Evolutionary conservation across 306 rosid genomes (phyloP), one percentile per base, ranked within the genome.

Genomic region (Cicer pinnatifidum): DNA sequence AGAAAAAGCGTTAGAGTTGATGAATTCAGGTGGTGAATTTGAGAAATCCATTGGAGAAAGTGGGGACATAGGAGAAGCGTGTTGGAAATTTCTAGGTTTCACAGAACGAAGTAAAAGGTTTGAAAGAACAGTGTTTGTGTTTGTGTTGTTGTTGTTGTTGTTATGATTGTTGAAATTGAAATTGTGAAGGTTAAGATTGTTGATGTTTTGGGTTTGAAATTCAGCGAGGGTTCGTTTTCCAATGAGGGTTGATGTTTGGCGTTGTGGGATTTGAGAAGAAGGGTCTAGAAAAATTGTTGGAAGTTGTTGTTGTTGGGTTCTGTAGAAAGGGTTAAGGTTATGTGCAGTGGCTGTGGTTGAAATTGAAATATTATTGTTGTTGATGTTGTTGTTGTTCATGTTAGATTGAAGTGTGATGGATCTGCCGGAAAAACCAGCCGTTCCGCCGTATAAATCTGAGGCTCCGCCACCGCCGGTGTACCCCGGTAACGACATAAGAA

Each of bases 141-240:
- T 35, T 35, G 40, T 45, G 63, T 20, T 20, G 63, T 20, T 20
- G 23, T 28, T 69, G 7, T 35, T 50, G 64, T 46, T 59, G 56
- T 44, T 58, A 6, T 52, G 87, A 4, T 11, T 69, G 23, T 17
- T 63, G 87, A 17, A 82, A 60, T 43, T 89, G 96, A 35, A 70
- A 86, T 72, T 91, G 63, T 58, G 53, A 2, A 51, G 88, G 1
- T 33, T 37, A 39, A 67, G 86, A 75, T 58, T 82, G 8, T 11
- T 59, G 60, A 39, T 9, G 57, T 40, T 46, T 12, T 69, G 89
- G 43, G 84, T 71, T 48, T 89, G 97, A 41, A 73, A 88, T 75
- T 94, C 97, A 0, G 92, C 78, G 1, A 88, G 96, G n/a, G 89
- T 88, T 3, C 96, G 85, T 37, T 91, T 94, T 0, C 97, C 86